phyloP scores from a whole-genome alignment of 2,329 filamentous ascomycete species.

The Diaporthe destruens region DNA sequence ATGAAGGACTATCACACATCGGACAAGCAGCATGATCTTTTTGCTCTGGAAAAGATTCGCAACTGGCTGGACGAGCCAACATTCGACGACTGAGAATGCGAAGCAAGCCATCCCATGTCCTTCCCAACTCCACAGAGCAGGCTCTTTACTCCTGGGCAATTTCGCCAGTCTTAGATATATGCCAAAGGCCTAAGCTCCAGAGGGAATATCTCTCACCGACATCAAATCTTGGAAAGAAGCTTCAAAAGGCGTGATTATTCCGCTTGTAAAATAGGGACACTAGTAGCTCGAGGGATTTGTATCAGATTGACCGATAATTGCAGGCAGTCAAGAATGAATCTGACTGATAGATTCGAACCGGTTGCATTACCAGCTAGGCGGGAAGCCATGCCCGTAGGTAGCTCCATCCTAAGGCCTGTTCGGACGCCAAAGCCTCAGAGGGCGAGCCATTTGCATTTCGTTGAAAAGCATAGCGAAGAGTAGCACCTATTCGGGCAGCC shows the following conservation, averaged over 20 bases:
- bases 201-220: background rate
- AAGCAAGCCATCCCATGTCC: no score
- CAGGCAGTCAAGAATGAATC: no score
- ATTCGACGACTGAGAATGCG: background rate
- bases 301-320: no score
- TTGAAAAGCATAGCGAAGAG: no score
- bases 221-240: background rate
- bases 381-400: no score
- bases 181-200: background rate
- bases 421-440: no score
- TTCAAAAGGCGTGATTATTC: background rate
- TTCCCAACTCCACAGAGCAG: background rate
- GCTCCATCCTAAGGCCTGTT: no score
- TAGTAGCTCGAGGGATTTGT: background rate
- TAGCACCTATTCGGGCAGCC: no score
- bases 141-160: background rate
- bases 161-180: background rate
- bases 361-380: no score
- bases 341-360: no score
- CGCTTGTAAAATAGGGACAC: background rate
- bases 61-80: background rate
- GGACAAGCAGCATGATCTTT: background rate
- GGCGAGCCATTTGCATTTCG: no score
- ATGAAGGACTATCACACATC: background rate
- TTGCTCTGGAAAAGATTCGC: constrained; percentile 3